phyloP scores from a whole-genome alignment of 176 grass and related monocot species.

The Zea luxurians region DNA sequence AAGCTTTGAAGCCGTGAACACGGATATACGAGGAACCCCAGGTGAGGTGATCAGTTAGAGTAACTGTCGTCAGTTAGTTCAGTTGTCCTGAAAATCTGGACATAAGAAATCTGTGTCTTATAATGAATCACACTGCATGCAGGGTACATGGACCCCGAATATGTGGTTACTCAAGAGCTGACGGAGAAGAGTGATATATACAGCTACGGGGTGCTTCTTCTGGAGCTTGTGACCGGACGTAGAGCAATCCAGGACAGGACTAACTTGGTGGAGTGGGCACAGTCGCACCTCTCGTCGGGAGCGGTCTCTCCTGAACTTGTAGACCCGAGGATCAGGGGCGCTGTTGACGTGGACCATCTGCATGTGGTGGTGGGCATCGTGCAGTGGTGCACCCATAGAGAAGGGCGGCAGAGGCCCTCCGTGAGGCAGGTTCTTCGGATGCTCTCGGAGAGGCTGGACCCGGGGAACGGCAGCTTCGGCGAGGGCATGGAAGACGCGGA shows the following conservation, averaged over 20 bases:
- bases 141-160: slow-evolving; percentile 99
- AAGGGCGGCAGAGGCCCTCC: slow-evolving; percentile 75
- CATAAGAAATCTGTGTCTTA: not conserved
- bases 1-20: slow-evolving; percentile 91
- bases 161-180: slow-evolving; percentile 88
- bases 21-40: slow-evolving; percentile 92
- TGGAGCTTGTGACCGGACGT: slow-evolving; percentile 83
- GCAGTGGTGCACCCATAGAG: slow-evolving; percentile 76
- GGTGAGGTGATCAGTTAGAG: slow-evolving; percentile 38
- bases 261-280: slow-evolving; percentile 90
- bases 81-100: not conserved
- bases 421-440: slow-evolving; percentile 89
- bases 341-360: slow-evolving; percentile 68
- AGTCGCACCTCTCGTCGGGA: slow-evolving; percentile 55
- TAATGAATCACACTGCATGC: slow-evolving; percentile 36
- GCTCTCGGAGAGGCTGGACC: slow-evolving; percentile 77
- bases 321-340: slow-evolving; percentile 50
- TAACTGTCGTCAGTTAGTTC: not conserved
- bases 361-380: slow-evolving; percentile 65
- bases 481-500: slow-evolving; percentile 62
- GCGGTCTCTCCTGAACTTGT: slow-evolving; percentile 55
- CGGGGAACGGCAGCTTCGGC: slow-evolving; percentile 53
- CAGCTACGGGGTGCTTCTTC: slow-evolving; percentile 85
- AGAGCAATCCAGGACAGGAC: slow-evolving; percentile 80
- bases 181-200: slow-evolving; percentile 99